These are phyloP conservation scores for Hyphodiscus hymeniophilus DNA, from an alignment of 495 filamentous ascomycete genomes.

Conservation along the genomic window DNA sequence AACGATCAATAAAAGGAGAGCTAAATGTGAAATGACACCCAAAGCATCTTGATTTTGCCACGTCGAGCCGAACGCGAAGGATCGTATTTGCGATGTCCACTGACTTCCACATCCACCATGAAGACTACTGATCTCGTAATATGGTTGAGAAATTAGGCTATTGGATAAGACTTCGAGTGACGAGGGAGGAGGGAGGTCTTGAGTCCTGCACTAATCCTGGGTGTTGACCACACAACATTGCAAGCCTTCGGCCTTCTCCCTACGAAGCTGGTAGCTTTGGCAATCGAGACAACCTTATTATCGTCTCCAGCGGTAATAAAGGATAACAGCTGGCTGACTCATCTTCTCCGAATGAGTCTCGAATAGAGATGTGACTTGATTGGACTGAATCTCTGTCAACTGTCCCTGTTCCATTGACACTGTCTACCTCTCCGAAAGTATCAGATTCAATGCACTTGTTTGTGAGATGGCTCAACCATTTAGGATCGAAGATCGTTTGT, in stretches of 20 bases:
- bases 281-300: constrained; percentile 2
- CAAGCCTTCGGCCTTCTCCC: constrained; percentile 1
- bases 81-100: constrained; percentile 1
- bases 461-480: constrained; percentile 6
- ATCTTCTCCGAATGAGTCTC: constrained; percentile 8
- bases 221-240: not conserved
- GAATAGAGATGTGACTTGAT: constrained; percentile 4
- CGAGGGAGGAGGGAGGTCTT: too few species aligned
- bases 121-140: too few species aligned
- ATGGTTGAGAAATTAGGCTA: too few species aligned
- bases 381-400: constrained; percentile 7
- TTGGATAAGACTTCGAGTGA: too few species aligned
- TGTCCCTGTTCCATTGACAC: constrained; percentile 3
- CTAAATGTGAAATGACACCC: too few species aligned
- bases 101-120: constrained; percentile 5
- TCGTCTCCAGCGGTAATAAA: constrained; percentile 2
- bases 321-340: constrained; percentile 2
- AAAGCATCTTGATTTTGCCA: too few species aligned
- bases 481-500: constrained; percentile 5
- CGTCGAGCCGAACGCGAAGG: not conserved
- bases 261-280: not conserved
- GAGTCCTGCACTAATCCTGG: constrained; percentile 2
- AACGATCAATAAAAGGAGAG: too few species aligned
- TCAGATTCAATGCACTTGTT: not conserved
- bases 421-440: constrained; percentile 3